Base-by-base conservation (phyloP, 352 stramenopile species). In the Phytophthora hybrid region DNA sequence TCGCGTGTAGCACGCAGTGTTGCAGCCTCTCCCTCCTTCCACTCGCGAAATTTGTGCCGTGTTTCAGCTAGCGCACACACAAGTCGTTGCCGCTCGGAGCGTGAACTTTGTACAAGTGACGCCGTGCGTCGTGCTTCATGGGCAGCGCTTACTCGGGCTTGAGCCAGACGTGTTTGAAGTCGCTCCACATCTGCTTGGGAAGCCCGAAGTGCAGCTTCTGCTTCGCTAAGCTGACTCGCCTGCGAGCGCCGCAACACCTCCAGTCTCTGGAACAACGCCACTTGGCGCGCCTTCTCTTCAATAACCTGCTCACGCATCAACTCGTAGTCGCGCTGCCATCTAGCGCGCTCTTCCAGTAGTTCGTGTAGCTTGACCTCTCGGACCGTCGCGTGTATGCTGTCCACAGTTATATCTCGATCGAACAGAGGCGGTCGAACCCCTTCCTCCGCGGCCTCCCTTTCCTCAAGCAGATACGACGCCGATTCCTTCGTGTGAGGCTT, bases 21-120 rank as follows among this genome's bases (percentile, higher is more conserved):
- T 18, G 63, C 59, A 16, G 73, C 81, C 52, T 93, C 82, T 2
- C 75, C 72, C 44, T 93, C 83, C 75, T 88, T 89, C 83, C 85
- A 93, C 19, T 90, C 83, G 11, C 83, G 83, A 58, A 93, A 91
- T 32, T 91, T 91, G 52, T 77, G 72, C 7, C 82, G 74, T n/a
- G 80, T 87, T 63, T 93, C 83, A 9, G 81, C 74, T 32, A 91
- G 76, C 31, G 76, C 82, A 7, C 74, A 84, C 7, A 84, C 84
- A 11, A 93, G 72, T 26, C 79, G 79, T 29, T 93, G 78, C 46
- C 82, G 83, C 56, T 93, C 85, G 7, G 86, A 75, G 4, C 51
- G 59, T 29, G 59, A 73, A 19, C 16, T 77, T 32, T 77, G 70
- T n/a, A 66, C 32, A 0, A 77, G 34, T 55, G 58, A 31, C 13